Percentiles rank a stretch among this genome's conserved stretches.
Evolutionary conservation across 2,329 filamentous ascomycete species (phyloP).

Genomic region (Aspergillus latus): DNA sequence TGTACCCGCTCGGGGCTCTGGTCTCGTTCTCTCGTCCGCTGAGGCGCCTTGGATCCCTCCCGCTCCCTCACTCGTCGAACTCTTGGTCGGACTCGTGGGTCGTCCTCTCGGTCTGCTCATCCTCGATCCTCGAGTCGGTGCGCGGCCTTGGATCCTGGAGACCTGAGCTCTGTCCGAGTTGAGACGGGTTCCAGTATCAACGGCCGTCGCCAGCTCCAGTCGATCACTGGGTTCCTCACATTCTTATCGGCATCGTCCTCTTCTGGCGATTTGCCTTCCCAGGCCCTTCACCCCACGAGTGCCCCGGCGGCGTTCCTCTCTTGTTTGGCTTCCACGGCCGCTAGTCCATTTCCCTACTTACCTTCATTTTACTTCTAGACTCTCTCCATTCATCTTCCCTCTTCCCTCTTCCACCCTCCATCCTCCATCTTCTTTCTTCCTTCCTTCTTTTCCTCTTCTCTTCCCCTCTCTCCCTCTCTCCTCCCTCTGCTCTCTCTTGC

Average conservation of each 20-base stretch:
- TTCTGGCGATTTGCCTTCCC: too few relatives aligned
- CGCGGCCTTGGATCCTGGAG: conserved; percentile 1
- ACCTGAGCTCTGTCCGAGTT: not conserved
- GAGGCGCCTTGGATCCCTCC: too few relatives aligned
- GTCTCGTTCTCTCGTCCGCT: too few relatives aligned
- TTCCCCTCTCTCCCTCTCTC: conserved; percentile 13
- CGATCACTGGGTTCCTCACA: conserved; percentile 13
- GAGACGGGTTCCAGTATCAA: not conserved
- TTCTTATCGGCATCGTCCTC: conserved; percentile 15
- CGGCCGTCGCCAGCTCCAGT: not conserved
- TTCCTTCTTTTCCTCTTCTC: conserved; percentile 7
- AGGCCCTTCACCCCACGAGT: conserved; percentile 20
- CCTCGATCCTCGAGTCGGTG: too few relatives aligned
- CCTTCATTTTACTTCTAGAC: conserved; percentile 21
- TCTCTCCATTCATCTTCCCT: conserved; percentile 15
- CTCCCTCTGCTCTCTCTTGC: not conserved
- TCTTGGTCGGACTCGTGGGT: too few relatives aligned
- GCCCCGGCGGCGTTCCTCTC: conserved; percentile 26
- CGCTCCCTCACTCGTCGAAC: too few relatives aligned
- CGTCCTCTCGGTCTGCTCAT: too few relatives aligned
- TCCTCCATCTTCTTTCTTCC: conserved; percentile 9
- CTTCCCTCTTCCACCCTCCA: not conserved
- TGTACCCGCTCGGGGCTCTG: conserved; percentile 3
- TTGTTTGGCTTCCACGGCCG: conserved; percentile 27
- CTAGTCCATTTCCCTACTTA: conserved; percentile 8